A percentile compares a stretch with the other conserved stretches of the same genome.
These are phyloP conservation scores for Didymella segeticola DNA, from an alignment of 2,329 filamentous ascomycete genomes.

Conservation along the genomic window DNA sequence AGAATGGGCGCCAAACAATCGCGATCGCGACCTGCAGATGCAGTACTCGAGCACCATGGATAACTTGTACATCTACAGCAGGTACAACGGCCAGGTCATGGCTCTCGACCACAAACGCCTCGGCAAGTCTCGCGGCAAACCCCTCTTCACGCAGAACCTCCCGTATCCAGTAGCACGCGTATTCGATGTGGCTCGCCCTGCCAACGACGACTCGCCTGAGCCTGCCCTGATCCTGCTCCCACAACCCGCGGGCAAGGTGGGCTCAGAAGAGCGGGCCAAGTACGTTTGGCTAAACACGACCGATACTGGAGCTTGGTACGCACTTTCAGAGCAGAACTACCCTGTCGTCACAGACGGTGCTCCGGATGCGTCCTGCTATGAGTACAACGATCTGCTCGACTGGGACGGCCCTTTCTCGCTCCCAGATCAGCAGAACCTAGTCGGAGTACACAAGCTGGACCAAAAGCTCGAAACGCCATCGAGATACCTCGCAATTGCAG, in stretches of 20 bases:
- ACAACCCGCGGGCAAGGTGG: constrained; percentile 74
- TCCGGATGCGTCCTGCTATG: constrained; percentile 63
- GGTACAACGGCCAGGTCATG: constrained; percentile 83
- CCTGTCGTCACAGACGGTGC: constrained; percentile 80
- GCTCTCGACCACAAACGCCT: constrained; percentile 73
- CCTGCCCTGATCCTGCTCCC: constrained; percentile 83
- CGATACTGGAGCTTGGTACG: constrained; percentile 88
- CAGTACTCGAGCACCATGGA: constrained; percentile 85
- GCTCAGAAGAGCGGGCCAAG: constrained; percentile 50
- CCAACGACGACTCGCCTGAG: constrained; percentile 69
- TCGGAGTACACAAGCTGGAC: constrained; percentile 50
- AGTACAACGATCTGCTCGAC: constrained; percentile 37
- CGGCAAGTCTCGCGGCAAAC: constrained; percentile 38
- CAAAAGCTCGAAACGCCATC: constrained; percentile 30
- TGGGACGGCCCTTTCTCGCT: constrained; percentile 38
- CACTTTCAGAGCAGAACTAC: constrained; percentile 84
- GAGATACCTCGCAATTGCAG: constrained; percentile 32
- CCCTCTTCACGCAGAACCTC: constrained; percentile 63
- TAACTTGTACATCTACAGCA: constrained; percentile 85
- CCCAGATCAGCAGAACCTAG: constrained; percentile 44
- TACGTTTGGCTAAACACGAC: constrained; percentile 85
- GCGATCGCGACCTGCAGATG: constrained; percentile 82
- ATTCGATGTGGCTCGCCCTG: constrained; percentile 83
- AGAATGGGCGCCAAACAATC: constrained; percentile 94
- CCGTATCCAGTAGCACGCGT: constrained; percentile 82